A percentile compares a stretch with the other conserved stretches of the same genome.
Evolutionary conservation across 1,139 yeast species (phyloP).

Genomic region (Hemisphaericaspora xylanilytica): DNA sequence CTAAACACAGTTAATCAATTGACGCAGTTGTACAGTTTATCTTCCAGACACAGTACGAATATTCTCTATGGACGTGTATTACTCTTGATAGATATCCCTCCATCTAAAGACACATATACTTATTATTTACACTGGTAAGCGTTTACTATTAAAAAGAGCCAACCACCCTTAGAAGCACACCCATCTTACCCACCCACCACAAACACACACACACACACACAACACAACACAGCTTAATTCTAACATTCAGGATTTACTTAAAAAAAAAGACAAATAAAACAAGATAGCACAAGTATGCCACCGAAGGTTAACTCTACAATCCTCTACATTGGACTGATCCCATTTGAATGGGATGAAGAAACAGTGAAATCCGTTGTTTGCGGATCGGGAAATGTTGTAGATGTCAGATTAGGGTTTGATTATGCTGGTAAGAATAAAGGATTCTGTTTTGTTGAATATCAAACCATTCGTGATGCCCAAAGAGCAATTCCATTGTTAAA

Average conservation of each 20-base stretch:
- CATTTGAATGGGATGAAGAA: constrained; percentile 63
- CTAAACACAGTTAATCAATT: too few species aligned
- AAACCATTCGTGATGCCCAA: constrained; percentile 49
- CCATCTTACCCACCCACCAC: too few species aligned
- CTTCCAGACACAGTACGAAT: too few species aligned
- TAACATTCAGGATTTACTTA: too few species aligned
- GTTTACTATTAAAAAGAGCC: too few species aligned
- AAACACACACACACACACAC: neutral
- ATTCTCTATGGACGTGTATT: constrained; percentile 2
- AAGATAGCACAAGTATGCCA: constrained; percentile 8
- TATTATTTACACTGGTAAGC: too few species aligned
- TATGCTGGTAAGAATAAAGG: constrained; percentile 64
- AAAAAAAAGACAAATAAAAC: too few species aligned
- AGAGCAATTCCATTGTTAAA: constrained; percentile 43
- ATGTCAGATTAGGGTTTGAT: constrained; percentile 61
- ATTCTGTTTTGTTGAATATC: constrained; percentile 61
- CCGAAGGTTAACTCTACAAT: constrained; percentile 29
- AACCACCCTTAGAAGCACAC: too few species aligned
- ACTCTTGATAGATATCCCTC: constrained; percentile 1
- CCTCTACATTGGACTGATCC: constrained; percentile 59
- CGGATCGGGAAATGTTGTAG: constrained; percentile 62
- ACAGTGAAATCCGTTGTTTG: constrained; percentile 57
- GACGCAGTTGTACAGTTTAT: too few species aligned
- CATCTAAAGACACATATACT: too few species aligned
- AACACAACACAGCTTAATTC: neutral